Base-by-base conservation (phyloP, 2,329 filamentous ascomycete species). In the Iodosphaeria phyllophila region DNA sequence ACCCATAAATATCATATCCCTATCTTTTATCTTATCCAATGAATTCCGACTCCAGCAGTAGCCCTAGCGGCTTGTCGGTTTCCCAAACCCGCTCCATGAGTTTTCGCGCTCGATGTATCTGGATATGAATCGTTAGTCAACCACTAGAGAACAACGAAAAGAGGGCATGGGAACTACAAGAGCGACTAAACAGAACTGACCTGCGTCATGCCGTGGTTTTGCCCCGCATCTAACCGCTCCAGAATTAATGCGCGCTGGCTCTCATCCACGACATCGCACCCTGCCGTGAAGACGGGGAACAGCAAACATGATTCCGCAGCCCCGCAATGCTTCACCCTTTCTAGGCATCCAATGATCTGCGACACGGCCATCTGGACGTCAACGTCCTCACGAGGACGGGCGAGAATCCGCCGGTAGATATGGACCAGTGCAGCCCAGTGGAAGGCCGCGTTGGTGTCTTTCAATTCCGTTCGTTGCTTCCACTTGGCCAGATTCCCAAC, bases 221-320 rank as follows among this genome's bases (percentile, higher is more conserved):
- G 77, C 2, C 80, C 64, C 11, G 60, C 60, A 41, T 58, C 56
- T 40, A 89, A 57, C 23, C 78, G 57, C 35, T 68, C 62, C 38
- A 78, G 51, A 18, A 86, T 66, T 38, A 66, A 58, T 13, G 51
- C 50, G 24, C 70, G 56, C 35, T 74, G 64, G 3, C 47, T 48
- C 17, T 53, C 39, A 24, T 70, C 61, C 28, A 52, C 51, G 1
- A 71, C 68, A 43, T 89, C 76, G 35, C 77, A 84, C 0, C 79
- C 80, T 1, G 79, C 79, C 1, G 76, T 78, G 46, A 89, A 89
- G 50, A 89, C 70, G 0, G 80, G 79, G 34, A 89, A 84, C 19
- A 89, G 46, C 11, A 79, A 51, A 38, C 76, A 80, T 6, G 68
- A 71, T 46, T 86, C 79, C 0, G 77, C 76, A 10, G 69, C 70